Percentiles rank a stretch among this genome's conserved stretches.
phyloP scores from a whole-genome alignment of 148 eudicot species.

The Fallopia convolvulus region DNA sequence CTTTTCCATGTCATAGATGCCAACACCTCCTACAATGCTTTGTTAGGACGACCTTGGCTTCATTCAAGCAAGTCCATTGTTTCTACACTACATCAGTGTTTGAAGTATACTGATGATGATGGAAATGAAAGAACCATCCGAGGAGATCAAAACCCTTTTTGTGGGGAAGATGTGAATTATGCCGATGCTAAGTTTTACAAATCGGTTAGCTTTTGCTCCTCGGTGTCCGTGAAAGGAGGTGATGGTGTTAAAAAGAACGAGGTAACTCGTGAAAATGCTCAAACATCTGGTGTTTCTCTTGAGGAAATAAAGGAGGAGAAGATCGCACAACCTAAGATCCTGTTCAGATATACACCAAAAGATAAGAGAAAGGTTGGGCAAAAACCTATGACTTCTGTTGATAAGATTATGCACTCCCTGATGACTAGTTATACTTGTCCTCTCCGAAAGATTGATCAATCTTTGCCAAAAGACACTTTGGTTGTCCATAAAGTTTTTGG shows the following conservation, averaged over 20 bases:
- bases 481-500: neutral
- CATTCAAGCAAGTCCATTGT: neutral
- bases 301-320: too few relatives aligned
- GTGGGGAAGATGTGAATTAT: neutral
- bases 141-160: neutral
- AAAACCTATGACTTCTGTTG: neutral
- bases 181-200: too few relatives aligned
- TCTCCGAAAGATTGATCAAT: neutral
- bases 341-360: neutral
- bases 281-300: too few relatives aligned
- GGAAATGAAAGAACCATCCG: neutral
- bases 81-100: neutral
- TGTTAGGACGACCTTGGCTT: neutral
- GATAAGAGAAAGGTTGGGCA: neutral
- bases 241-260: too few relatives aligned
- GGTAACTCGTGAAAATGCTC: too few relatives aligned
- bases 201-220: too few relatives aligned
- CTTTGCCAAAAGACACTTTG: neutral
- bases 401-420: neutral
- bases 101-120: neutral
- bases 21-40: neutral
- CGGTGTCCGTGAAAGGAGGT: too few relatives aligned
- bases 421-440: neutral
- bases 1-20: neutral
- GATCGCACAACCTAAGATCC: neutral